Evolutionary conservation across 805 yeast genomes (phyloP).

Genomic region (Lachancea cidri): DNA sequence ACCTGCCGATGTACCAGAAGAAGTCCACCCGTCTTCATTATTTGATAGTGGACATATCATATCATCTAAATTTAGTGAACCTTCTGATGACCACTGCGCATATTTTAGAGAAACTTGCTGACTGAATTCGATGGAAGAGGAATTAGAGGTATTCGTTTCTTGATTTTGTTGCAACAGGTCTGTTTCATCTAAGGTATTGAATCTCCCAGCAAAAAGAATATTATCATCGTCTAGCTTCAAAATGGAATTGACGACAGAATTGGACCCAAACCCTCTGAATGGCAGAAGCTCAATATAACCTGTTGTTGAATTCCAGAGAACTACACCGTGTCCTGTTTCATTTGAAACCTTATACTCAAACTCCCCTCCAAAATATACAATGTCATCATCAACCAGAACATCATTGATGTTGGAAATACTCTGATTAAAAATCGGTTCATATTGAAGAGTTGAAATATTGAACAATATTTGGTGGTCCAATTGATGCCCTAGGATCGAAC

Average conservation of each 20-base stretch:
- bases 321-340: slow-evolving; percentile 42
- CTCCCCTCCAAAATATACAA: slow-evolving; percentile 78
- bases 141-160: slow-evolving; percentile 18
- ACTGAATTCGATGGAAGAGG: slow-evolving; percentile 43
- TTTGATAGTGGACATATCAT: slow-evolving; percentile 54
- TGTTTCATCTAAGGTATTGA: slow-evolving; percentile 54
- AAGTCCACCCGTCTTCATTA: slow-evolving; percentile 46
- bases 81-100: slow-evolving; percentile 49
- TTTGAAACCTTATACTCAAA: slow-evolving; percentile 48
- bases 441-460: slow-evolving; percentile 28
- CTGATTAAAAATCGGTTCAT: slow-evolving; percentile 24
- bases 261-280: slow-evolving; percentile 70
- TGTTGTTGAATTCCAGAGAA: slow-evolving; percentile 52
- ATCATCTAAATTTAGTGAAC: slow-evolving; percentile 30
- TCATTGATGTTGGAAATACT: slow-evolving; percentile 35
- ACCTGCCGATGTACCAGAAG: slow-evolving; percentile 46
- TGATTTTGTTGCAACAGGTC: slow-evolving; percentile 32
- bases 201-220: slow-evolving; percentile 76
- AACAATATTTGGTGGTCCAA: slow-evolving; percentile 31
- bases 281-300: slow-evolving; percentile 44
- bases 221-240: slow-evolving; percentile 42
- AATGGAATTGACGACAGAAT: slow-evolving; percentile 60
- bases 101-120: slow-evolving; percentile 55
- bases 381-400: slow-evolving; percentile 44
- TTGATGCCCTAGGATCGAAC: slow-evolving; percentile 24